Base-by-base conservation (phyloP, 352 stramenopile species). In the Thraustotheca clavata region DNA sequence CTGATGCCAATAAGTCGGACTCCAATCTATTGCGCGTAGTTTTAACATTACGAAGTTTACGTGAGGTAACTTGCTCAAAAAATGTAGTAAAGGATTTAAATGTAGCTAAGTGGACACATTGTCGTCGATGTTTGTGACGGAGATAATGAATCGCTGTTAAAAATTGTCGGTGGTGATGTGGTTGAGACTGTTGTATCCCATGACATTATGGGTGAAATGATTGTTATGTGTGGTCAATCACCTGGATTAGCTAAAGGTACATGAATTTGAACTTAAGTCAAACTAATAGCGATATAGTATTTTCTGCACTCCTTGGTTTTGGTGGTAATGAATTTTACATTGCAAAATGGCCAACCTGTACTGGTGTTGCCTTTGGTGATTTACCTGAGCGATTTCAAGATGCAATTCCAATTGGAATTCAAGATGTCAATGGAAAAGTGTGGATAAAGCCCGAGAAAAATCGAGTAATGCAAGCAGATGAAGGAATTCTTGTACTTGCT, bases 271-370 rank as follows among this genome's bases (percentile, higher is more conserved):
- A 50, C 33, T 6, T 20, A 43, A 18, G 43, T 29, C 6, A 50
- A 12, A 14, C 29, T 49, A 20, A 49, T 12, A n/a, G 16, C 29
- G 12, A 20, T 1, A 67, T 73, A 35, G 76, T 90, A 1, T 90
- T 83, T 55, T 76, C 78, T 2, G 70, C 70, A 31, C 54, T 90
- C n/a, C 75, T 96, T 6, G 88, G 86, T 0, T 94, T 96, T 59
- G 84, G 93, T 48, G 86, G 86, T 32, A 87, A 86, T 55, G 88
- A 96, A 46, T 96, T 96, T 40, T 96, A 96, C 71, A 83, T 94
- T 50, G 88, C 91, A 59, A 77, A 77, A 26, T 95, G 85, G 83
- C 84, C 88, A 0, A 81, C 90, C 43, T 91, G 89, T 36, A 67
- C 74, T 18, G 86, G 83, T 12, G 67, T 86, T 20, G 68, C 70